phyloP scores from a whole-genome alignment of 2,329 filamentous ascomycete species.

The Cladosporium halotolerans region DNA sequence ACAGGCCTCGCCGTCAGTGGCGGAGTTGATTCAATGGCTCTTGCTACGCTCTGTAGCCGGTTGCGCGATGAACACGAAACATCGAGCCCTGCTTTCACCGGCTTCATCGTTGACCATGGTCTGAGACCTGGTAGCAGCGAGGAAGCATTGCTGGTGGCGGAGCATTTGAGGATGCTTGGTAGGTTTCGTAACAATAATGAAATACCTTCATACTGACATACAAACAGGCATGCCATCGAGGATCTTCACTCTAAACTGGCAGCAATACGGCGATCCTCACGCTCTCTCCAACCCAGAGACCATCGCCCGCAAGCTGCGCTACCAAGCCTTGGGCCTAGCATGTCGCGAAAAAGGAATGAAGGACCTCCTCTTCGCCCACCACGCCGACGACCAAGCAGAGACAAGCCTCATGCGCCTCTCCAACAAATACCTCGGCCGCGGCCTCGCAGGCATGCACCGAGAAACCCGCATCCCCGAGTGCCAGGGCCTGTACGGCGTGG shows the following conservation, averaged over 20 bases:
- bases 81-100: conserved; percentile 34
- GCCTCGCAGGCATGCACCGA: conserved; percentile 42
- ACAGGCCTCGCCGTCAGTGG: conserved; percentile 73
- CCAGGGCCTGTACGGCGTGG: conserved; percentile 63
- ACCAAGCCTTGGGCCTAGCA: conserved; percentile 59
- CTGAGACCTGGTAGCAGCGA: conserved; percentile 48
- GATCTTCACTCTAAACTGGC: conserved; percentile 35
- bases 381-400: conserved; percentile 86
- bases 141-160: conserved; percentile 49
- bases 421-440: conserved; percentile 60
- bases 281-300: conserved; percentile 66
- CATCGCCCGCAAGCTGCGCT: conserved; percentile 66
- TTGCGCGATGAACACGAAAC: background rate
- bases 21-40: conserved; percentile 95
- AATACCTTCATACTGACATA: background rate
- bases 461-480: conserved; percentile 67
- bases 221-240: conserved; percentile 12
- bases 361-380: conserved; percentile 73
- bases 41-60: conserved; percentile 65
- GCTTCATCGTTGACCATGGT: conserved; percentile 57
- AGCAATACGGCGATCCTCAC: conserved; percentile 31
- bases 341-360: conserved; percentile 49
- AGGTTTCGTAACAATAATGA: conserved; percentile 8
- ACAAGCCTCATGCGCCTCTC: conserved; percentile 76
- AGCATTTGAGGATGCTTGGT: conserved; percentile 20